These are phyloP conservation scores for Didymella pomorum DNA, from an alignment of 2,329 filamentous ascomycete genomes.

Conservation along the genomic window DNA sequence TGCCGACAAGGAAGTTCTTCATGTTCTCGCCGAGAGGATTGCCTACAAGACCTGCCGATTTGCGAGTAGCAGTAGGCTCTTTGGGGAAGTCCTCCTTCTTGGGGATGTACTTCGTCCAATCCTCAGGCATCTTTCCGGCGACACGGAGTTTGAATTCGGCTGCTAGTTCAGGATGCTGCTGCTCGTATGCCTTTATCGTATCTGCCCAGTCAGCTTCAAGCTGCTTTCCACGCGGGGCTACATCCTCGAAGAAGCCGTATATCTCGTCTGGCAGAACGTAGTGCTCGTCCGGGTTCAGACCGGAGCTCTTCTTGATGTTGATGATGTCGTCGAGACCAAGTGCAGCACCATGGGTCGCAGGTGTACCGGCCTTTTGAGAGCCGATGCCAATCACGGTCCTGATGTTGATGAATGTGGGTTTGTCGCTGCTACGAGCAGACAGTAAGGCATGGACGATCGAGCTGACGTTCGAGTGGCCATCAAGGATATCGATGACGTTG, in stretches of 20 bases:
- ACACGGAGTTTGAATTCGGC: slow-evolving; percentile 59
- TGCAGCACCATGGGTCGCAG: neutral
- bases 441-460: slow-evolving; percentile 54
- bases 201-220: neutral
- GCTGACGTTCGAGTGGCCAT: neutral
- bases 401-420: slow-evolving; percentile 66
- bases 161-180: slow-evolving; percentile 57
- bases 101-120: slow-evolving; percentile 61
- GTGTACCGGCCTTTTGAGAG: slow-evolving; percentile 36
- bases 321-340: neutral
- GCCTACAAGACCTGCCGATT: neutral
- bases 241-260: neutral
- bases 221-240: neutral
- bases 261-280: neutral
- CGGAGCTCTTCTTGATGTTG: neutral
- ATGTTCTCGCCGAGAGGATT: slow-evolving; percentile 73
- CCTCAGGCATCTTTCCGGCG: slow-evolving; percentile 55
- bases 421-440: slow-evolving; percentile 54
- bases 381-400: slow-evolving; percentile 63
- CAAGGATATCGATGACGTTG: neutral
- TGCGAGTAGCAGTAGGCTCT: slow-evolving; percentile 43
- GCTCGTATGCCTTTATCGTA: neutral
- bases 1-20: slow-evolving; percentile 88
- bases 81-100: slow-evolving; percentile 54
- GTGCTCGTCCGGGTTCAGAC: neutral